A percentile compares a stretch with the other conserved stretches of the same genome.
Evolutionary conservation across 768 basidiomycete species (phyloP).

Genomic region (Agaricus bisporus): DNA sequence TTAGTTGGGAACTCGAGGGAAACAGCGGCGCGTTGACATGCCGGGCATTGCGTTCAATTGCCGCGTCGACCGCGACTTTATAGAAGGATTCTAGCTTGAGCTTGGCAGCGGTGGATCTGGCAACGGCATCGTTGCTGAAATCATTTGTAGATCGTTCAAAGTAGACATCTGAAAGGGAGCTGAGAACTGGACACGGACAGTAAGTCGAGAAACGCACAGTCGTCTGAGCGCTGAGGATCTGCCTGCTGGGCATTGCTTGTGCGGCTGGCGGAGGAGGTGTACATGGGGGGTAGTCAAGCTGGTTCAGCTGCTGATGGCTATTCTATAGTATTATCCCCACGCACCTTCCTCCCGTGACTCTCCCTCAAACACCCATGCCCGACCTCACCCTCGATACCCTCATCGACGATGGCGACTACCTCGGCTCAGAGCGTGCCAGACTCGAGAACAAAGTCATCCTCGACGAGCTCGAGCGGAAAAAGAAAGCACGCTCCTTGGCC

Average conservation of each 20-base stretch:
- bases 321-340: slow-evolving; percentile 18
- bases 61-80: slow-evolving; percentile 95
- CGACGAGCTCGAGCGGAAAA: slow-evolving; percentile 96
- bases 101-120: slow-evolving; percentile 89
- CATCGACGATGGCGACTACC: slow-evolving; percentile 71
- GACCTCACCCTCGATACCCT: slow-evolving; percentile 75
- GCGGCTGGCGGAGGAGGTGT: slow-evolving; percentile 23
- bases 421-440: slow-evolving; percentile 68
- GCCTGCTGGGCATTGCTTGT: slow-evolving; percentile 21
- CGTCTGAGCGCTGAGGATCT: slow-evolving; percentile 36
- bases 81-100: slow-evolving; percentile 97
- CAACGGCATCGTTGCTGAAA: slow-evolving; percentile 83
- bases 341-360: slow-evolving; percentile 8
- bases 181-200: background rate
- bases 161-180: slow-evolving; percentile 72
- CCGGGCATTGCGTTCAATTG: slow-evolving; percentile 94
- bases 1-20: background rate
- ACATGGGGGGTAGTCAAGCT: slow-evolving; percentile 20
- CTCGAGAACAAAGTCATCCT: slow-evolving; percentile 83
- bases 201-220: slow-evolving; percentile 26
- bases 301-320: slow-evolving; percentile 7
- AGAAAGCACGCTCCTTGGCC: slow-evolving; percentile 87
- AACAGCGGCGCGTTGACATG: slow-evolving; percentile 22
- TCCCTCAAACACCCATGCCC: slow-evolving; percentile 37
- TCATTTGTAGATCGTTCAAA: slow-evolving; percentile 82